Conservation (phyloP, 306 rosid genomes). For the Fragaria vesca region DNA sequence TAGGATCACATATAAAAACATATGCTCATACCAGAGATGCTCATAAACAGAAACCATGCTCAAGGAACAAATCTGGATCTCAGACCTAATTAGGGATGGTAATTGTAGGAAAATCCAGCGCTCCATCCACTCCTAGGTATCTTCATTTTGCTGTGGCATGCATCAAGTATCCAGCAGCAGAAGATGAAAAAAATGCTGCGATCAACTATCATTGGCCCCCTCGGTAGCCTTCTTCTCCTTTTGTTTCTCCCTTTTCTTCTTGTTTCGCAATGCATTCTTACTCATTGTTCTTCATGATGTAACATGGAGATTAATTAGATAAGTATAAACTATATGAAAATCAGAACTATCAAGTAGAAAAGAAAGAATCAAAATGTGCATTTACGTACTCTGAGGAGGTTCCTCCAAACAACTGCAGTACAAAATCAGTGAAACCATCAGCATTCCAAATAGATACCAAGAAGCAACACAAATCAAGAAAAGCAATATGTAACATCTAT, state of each 20-base stretch:
- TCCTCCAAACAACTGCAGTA: conserved; percentile 74
- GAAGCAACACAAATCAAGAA: conserved; percentile 3
- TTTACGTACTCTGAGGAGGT: conserved; percentile 62
- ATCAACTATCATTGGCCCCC: conserved; percentile 45
- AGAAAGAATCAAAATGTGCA: not conserved
- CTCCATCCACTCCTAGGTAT: conserved; percentile 5
- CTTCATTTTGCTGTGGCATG: not conserved
- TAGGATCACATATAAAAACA: not conserved
- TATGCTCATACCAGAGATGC: not conserved
- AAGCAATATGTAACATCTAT: conserved; percentile 20
- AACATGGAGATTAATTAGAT: conserved; percentile 21
- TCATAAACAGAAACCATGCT: not conserved
- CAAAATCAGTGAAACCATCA: conserved; percentile 26
- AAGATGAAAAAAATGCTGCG: not conserved
- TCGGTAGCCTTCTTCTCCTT: conserved; percentile 76
- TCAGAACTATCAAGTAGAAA: not conserved
- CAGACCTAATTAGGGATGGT: not conserved
- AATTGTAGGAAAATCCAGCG: conserved; percentile 6
- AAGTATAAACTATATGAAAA: conserved; percentile 18
- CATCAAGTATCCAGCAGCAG: not conserved
- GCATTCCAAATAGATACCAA: not conserved
- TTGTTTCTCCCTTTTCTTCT: conserved; percentile 95
- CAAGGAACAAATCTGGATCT: not conserved
- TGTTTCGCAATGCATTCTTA: conserved; percentile 81
- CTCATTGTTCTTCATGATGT: conserved; percentile 56